Conservation (phyloP, 2,329 filamentous ascomycete species). For the Pezicula carpinea region DNA sequence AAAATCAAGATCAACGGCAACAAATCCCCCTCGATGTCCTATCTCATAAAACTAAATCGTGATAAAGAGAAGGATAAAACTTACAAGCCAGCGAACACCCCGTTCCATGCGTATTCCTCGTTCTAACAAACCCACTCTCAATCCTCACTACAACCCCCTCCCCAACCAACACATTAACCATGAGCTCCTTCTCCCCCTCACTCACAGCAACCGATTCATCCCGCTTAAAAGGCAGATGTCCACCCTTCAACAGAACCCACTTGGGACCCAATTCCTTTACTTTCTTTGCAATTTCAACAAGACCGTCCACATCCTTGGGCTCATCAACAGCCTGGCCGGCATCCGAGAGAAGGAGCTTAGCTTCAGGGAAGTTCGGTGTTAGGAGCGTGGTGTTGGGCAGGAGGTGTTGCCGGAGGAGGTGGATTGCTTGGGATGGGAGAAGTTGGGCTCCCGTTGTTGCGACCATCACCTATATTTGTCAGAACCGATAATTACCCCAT, state of each 20-base stretch:
- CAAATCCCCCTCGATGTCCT: too few relatives aligned
- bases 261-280: constrained; percentile 67
- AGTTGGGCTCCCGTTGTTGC: constrained; percentile 73
- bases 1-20: too few relatives aligned
- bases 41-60: too few relatives aligned
- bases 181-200: constrained; percentile 55
- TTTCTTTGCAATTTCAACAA: constrained; percentile 63
- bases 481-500: constrained; percentile 2
- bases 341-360: constrained; percentile 56
- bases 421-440: constrained; percentile 60
- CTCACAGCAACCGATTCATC: constrained; percentile 54
- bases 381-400: constrained; percentile 64
- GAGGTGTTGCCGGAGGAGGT: constrained; percentile 52
- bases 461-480: constrained; percentile 72
- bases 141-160: constrained; percentile 54
- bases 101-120: constrained; percentile 86
- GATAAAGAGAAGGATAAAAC: constrained; percentile 25
- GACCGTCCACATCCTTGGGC: constrained; percentile 55
- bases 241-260: constrained; percentile 85
- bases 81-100: constrained; percentile 88
- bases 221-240: constrained; percentile 73
- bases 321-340: constrained; percentile 37
- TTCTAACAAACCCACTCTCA: constrained; percentile 65
- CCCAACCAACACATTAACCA: constrained; percentile 76
- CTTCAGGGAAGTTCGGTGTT: constrained; percentile 76